Conservation (phyloP, 1,284 basidiomycete species). For the Porogramme epimiltina region DNA sequence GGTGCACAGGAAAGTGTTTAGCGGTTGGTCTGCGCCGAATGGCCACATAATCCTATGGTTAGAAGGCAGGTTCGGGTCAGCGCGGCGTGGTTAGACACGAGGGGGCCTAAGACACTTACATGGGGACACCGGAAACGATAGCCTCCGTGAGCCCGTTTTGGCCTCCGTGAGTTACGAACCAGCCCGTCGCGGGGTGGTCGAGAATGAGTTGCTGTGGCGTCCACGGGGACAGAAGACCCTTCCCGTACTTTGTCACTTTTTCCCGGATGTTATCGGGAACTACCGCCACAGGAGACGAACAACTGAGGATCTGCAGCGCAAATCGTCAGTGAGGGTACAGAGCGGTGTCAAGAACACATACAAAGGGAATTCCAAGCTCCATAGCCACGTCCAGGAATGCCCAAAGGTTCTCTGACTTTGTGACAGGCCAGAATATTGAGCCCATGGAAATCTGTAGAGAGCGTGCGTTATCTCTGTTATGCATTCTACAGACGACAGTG, state of each 20-base stretch:
- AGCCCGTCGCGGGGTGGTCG: slow-evolving; percentile 25
- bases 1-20: slow-evolving; percentile 24
- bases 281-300: slow-evolving; percentile 16
- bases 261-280: slow-evolving; percentile 19
- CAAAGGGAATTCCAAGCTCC: slow-evolving; percentile 21
- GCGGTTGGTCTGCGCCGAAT: slow-evolving; percentile 27
- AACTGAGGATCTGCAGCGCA: slow-evolving; percentile 24
- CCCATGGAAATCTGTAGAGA: slow-evolving; percentile 20
- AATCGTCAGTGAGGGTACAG: not conserved
- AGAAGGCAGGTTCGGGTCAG: too few relatives aligned
- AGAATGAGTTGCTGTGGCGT: slow-evolving; percentile 27
- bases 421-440: slow-evolving; percentile 20
- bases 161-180: slow-evolving; percentile 21
- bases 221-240: slow-evolving; percentile 22
- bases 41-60: slow-evolving; percentile 23
- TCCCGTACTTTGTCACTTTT: slow-evolving; percentile 20
- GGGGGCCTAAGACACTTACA: too few relatives aligned
- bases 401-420: slow-evolving; percentile 19
- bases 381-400: slow-evolving; percentile 23
- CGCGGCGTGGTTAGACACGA: too few relatives aligned
- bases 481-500: too few relatives aligned
- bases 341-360: slow-evolving; percentile 5
- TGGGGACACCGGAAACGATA: slow-evolving; percentile 11
- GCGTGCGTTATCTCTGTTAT: too few relatives aligned
- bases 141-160: slow-evolving; percentile 20